Evolutionary conservation across 345 rosid genomes (phyloP), one percentile per base, ranked within the genome.

Genomic region (Geranium rotundifolium): DNA sequence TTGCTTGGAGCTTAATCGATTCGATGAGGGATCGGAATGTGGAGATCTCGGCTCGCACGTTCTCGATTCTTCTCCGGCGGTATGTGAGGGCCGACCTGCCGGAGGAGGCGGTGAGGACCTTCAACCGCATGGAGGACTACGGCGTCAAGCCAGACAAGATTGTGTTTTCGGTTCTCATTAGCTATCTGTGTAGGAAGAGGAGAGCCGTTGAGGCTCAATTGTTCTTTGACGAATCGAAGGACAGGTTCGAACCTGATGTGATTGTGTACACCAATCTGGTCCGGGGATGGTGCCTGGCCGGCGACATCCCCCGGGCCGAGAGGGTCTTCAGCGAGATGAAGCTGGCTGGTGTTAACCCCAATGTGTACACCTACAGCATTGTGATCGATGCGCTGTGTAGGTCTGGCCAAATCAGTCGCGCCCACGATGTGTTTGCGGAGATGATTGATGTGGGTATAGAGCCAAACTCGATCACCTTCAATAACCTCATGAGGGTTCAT

Each of bases 121-220:
- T 93, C 64, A 86, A 90, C 34, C 88, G 95, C 0, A 90, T 93
- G 97, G 99, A 93, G 76, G 97, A 93, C 34, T 90, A 90, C 64
- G 84, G 82, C 23, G 86, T 95, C 55, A 64, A 54, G 65, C 97
- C 97, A 1, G 92, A 93, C 69, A 82, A 73, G 71, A 75, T 82
- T 15, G 89, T 85, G 2, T 90, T 93, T 72, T 88, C 97, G 9
- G 67, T 84, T 7, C 84, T 90, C 63, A 83, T 93, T 63, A 80
- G 86, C 19, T 78, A 67, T 54, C 71, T 93, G 65, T 87, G 87
- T 60, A 79, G 65, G 59, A 93, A 90, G 72, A 71, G 97, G 61
- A 79, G 84, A 72, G 97, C 95, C 16, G 56, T 23, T 6, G 99
- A 93, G 67, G 97, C 99, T 23, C 96, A 93, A 65, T 65, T 84